Base-by-base conservation (phyloP, 2,329 filamentous ascomycete species). In the Diaporthe caulivora region DNA sequence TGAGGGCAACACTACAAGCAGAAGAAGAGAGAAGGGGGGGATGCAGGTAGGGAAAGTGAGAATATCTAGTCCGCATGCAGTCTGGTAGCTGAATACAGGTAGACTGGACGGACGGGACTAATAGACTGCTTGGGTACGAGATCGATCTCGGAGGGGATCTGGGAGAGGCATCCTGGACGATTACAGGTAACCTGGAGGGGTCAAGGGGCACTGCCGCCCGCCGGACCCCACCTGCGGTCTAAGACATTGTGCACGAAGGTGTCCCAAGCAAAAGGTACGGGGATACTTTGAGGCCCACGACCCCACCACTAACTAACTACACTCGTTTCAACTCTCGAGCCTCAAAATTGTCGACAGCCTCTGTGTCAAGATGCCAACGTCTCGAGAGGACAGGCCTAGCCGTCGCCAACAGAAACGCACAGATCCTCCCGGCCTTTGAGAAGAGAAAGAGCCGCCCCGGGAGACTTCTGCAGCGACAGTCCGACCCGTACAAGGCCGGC, bases 161-260 rank as follows among this genome's bases (percentile, higher is more conserved):
- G n/a, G 47, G 62, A 53, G 47, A 53, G 47, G 47, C 29, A 67
- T 37, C 62, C 62, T 40, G 53, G 62, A 67, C 44, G 47, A 53
- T 53, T 51, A 40, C 37, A 40, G 37, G 37, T 40, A 31, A 53
- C 44, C 31, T 51, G 44, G 60, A 67, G 31, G 31, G 47, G 47
- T 47, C 62, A 40, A 65, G 62, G 62, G 47, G 62, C 62, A 67
- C 47, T 67, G 62, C 62, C 62, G 62, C 47, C 62, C 47, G 62
- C 47, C 15, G 31, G 62, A 67, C 47, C 62, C 55, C 62, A 53
- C 62, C 62, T 49, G 29, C 44, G 24, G 62, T 51, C 62, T 51
- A 51, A 51, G 60, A 58, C 57, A 60, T 42, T 42, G 15, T 44
- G 57, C 44, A 37, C 11, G 21, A 37, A 26, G 42, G 7, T 1